Conservation (phyloP, 2,329 filamentous ascomycete species). For the Apiospora arundinis region DNA sequence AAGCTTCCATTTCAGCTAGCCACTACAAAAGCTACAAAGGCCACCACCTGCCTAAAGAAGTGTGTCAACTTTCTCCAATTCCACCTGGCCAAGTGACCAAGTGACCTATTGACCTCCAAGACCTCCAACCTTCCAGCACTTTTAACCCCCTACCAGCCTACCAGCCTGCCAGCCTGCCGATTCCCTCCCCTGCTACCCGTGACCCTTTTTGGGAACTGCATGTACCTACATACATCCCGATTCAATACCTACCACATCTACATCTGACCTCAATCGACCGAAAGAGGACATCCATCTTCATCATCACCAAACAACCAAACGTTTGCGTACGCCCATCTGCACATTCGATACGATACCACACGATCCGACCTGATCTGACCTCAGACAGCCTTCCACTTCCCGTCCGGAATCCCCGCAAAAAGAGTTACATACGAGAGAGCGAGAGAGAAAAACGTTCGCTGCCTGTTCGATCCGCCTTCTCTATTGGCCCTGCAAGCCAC, state of each 20-base stretch:
- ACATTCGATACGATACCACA: constrained; percentile 15
- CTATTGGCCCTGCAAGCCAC: constrained; percentile 10
- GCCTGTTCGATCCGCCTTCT: neutral
- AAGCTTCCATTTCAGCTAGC: neutral
- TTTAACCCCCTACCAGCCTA: neutral
- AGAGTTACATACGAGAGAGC: neutral
- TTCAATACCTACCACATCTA: neutral
- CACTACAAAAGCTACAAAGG: neutral
- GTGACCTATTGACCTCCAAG: too few relatives aligned
- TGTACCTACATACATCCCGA: neutral
- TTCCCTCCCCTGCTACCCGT: neutral
- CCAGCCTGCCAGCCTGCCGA: neutral
- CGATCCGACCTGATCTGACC: constrained; percentile 18
- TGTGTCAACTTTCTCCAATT: constrained; percentile 11
- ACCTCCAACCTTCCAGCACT: neutral
- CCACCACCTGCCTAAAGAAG: constrained; percentile 16
- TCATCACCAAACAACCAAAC: constrained; percentile 14
- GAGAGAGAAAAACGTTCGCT: neutral
- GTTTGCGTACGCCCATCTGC: constrained; percentile 16
- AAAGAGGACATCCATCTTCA: neutral
- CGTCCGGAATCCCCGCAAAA: constrained; percentile 7
- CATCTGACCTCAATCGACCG: constrained; percentile 5
- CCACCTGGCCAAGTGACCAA: neutral
- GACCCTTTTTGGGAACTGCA: constrained; percentile 11
- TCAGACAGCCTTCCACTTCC: neutral